Percentiles rank a stretch among this genome's conserved stretches.
Evolutionary conservation across 2,329 filamentous ascomycete species (phyloP).

Genomic region (Hypoxylon sp.): DNA sequence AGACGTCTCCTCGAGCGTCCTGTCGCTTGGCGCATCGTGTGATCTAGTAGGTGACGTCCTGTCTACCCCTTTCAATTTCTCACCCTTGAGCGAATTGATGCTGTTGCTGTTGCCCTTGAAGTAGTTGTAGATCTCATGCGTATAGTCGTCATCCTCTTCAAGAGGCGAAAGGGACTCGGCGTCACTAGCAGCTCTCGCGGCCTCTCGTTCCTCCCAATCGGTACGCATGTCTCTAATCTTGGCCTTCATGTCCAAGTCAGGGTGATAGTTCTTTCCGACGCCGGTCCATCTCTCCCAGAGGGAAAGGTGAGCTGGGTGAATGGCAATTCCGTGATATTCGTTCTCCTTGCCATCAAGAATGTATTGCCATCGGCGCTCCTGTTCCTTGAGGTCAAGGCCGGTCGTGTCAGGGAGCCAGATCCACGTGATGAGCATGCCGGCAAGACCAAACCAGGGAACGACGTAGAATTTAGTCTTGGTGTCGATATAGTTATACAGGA

Average conservation of each 20-base stretch:
- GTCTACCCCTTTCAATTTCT: slow-evolving; percentile 43
- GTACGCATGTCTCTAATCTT: slow-evolving; percentile 86
- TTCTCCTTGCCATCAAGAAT: slow-evolving; percentile 82
- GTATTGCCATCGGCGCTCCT: slow-evolving; percentile 93
- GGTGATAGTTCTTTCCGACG: slow-evolving; percentile 85
- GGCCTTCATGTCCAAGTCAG: slow-evolving; percentile 83
- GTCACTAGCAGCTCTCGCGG: slow-evolving; percentile 64
- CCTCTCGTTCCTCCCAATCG: slow-evolving; percentile 71
- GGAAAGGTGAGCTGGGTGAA: slow-evolving; percentile 90
- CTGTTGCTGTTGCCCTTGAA: slow-evolving; percentile 57
- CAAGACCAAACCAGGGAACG: slow-evolving; percentile 92
- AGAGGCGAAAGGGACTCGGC: slow-evolving; percentile 55
- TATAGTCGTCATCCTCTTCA: slow-evolving; percentile 66
- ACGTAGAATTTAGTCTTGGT: slow-evolving; percentile 89
- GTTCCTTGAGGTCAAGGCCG: slow-evolving; percentile 95
- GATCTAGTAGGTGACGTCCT: slow-evolving; percentile 27
- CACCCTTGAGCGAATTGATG: slow-evolving; percentile 45
- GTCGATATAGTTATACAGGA: slow-evolving; percentile 96
- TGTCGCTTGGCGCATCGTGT: slow-evolving; percentile 27
- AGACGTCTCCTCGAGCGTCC: slow-evolving; percentile 23
- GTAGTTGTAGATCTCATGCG: slow-evolving; percentile 68
- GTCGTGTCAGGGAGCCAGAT: slow-evolving; percentile 97
- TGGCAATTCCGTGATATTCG: slow-evolving; percentile 93
- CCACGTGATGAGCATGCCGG: slow-evolving; percentile 84
- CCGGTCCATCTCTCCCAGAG: slow-evolving; percentile 88